Base-by-base conservation (phyloP, 257 asterid genomes). In the Capsicum rhomboideum region DNA sequence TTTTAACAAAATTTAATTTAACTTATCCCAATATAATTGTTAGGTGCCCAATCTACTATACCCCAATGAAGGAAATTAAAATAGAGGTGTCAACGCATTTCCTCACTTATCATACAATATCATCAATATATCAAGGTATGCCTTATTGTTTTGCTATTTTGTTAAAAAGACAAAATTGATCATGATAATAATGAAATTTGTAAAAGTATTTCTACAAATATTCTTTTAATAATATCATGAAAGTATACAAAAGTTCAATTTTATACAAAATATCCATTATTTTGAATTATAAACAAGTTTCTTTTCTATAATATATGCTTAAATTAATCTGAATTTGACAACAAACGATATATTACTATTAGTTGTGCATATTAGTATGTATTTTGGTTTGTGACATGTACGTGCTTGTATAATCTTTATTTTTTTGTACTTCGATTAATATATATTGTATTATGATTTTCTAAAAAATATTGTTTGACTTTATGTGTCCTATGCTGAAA, bases 41-140 rank as follows among this genome's bases (percentile, higher is more conserved):
- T 23, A 79, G 98, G 98, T 88, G 91, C 80, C 98, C 98, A 4
- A 93, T 93, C 68, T 93, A 92, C 82, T 93, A 92, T 82, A 92
- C 92, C 83, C 98, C 98, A 2, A 85, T 88, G 1, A 91, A 91
- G 61, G 83, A 92, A 21, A 83, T 63, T 5, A 26, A 9, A 2
- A 63, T 4, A 12, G 26, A 6, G 0, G 5, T 6, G 37, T 8
- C 40, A 13, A 26, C 71, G 12, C 26, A 26, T 26, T 63, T 26
- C 40, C 31, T 63, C 13, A 63, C 71, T 1, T 26, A 63, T 63
- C 71, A 63, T 63, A 63, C 71, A 2, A 12, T 63, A 0, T 63
- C 71, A 63, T 12, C 71, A 26, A 0, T 26, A 63, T 63, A 26
- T 63, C 71, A 63, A 63, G 71, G 71, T 63, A 63, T 63, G 71